Percentiles rank a stretch among this genome's conserved stretches.
These are phyloP conservation scores for Umbelopsis vinacea DNA, from an alignment of 192 early-diverging fungal genomes.

Conservation along the genomic window DNA sequence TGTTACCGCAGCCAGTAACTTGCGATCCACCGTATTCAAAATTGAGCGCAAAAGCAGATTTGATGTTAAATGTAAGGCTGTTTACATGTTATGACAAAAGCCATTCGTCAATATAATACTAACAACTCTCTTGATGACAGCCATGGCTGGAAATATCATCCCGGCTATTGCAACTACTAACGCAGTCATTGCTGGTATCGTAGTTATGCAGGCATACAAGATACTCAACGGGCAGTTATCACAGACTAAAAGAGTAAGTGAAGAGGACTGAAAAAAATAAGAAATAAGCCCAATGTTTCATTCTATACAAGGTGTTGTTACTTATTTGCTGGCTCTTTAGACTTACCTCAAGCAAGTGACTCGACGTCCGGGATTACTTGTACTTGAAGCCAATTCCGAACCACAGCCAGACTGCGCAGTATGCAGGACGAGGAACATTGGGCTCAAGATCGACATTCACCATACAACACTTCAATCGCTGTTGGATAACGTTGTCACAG, in stretches of 20 bases:
- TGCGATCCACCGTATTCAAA: slow-evolving; percentile 82
- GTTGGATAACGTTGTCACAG: slow-evolving; percentile 49
- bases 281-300: no score
- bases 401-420: slow-evolving; percentile 82
- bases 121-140: slow-evolving; percentile 50
- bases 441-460: slow-evolving; percentile 60
- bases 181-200: slow-evolving; percentile 93
- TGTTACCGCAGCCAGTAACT: slow-evolving; percentile 90
- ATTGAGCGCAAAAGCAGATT: slow-evolving; percentile 84
- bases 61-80: slow-evolving; percentile 76
- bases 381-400: slow-evolving; percentile 61
- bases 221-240: slow-evolving; percentile 58
- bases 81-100: no score
- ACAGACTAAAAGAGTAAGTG: slow-evolving; percentile 59
- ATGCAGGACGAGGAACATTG: slow-evolving; percentile 69
- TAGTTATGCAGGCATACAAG: slow-evolving; percentile 87
- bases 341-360: slow-evolving; percentile 66
- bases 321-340: slow-evolving; percentile 29
- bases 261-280: background rate
- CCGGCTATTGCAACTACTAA: slow-evolving; percentile 99
- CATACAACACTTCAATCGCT: slow-evolving; percentile 72
- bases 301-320: background rate
- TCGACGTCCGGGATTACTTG: slow-evolving; percentile 60
- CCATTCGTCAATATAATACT: background rate
- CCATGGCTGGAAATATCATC: slow-evolving; percentile 99